These are phyloP conservation scores for Rostrohypoxylon terebratum DNA, from an alignment of 495 filamentous ascomycete genomes.

Conservation along the genomic window DNA sequence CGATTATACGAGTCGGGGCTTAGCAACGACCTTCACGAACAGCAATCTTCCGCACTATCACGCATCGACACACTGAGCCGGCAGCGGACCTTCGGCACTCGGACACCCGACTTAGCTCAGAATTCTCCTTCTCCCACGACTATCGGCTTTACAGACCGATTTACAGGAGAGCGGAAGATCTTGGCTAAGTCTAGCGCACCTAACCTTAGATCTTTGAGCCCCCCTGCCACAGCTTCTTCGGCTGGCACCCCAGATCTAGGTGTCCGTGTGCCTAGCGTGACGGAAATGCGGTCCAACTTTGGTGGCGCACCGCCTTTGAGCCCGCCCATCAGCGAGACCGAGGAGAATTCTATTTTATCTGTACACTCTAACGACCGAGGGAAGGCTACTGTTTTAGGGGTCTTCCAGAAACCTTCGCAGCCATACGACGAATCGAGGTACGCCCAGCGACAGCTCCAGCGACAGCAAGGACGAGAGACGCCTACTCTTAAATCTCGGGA, in stretches of 20 bases:
- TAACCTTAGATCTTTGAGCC: constrained; percentile 59
- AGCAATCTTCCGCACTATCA: constrained; percentile 79
- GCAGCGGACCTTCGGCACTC: constrained; percentile 63
- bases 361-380: constrained; percentile 82
- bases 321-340: constrained; percentile 76
- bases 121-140: constrained; percentile 51
- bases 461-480: constrained; percentile 75
- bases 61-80: constrained; percentile 79
- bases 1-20: constrained; percentile 88
- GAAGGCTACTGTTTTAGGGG: constrained; percentile 85
- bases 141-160: constrained; percentile 49
- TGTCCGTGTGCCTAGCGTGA: constrained; percentile 45
- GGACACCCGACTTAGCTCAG: constrained; percentile 59
- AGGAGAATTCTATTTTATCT: constrained; percentile 68
- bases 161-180: constrained; percentile 52
- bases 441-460: constrained; percentile 79
- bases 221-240: constrained; percentile 50
- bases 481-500: constrained; percentile 53
- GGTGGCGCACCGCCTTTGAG: constrained; percentile 73
- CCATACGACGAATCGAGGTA: constrained; percentile 88
- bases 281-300: constrained; percentile 58
- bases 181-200: constrained; percentile 62
- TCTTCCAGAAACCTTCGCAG: constrained; percentile 82
- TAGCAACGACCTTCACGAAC: constrained; percentile 81
- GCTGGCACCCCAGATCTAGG: constrained; percentile 47